Conservation (phyloP, 2,329 filamentous ascomycete species). For the Fusarium sp. region DNA sequence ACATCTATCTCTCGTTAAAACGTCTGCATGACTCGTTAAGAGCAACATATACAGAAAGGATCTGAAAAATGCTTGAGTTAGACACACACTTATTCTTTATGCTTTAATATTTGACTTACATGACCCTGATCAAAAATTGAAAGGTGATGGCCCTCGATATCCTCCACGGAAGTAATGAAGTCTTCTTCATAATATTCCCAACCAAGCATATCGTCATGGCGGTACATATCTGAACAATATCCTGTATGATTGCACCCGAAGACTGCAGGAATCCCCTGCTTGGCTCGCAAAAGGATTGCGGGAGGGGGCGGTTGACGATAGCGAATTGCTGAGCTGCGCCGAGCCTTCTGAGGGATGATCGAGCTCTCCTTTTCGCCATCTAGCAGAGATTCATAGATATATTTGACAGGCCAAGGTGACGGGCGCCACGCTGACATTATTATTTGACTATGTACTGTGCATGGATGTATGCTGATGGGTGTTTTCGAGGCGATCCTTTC, state of each 20-base stretch:
- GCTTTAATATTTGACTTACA: not conserved
- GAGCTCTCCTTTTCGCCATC: not conserved
- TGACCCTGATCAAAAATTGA: not conserved
- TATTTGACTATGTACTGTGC: conserved; percentile 3
- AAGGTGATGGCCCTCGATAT: not conserved
- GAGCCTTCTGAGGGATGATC: not conserved
- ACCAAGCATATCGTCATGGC: not conserved
- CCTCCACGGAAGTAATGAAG: not conserved
- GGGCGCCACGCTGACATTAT: not conserved
- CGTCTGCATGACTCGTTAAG: not conserved
- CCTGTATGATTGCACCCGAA: not conserved
- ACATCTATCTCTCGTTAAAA: no score
- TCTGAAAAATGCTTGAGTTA: not conserved
- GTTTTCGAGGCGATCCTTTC: no score
- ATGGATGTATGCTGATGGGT: not conserved
- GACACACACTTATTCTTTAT: not conserved
- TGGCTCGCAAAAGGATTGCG: not conserved
- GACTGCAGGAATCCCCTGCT: not conserved
- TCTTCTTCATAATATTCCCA: not conserved
- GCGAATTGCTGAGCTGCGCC: not conserved
- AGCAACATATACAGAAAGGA: not conserved
- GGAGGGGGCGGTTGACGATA: not conserved
- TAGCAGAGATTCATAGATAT: not conserved
- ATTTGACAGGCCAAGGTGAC: conserved; percentile 1
- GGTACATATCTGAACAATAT: not conserved